Evolutionary conservation across 2,329 filamentous ascomycete genomes (phyloP).

Genomic region (Clathrospora elynae): DNA sequence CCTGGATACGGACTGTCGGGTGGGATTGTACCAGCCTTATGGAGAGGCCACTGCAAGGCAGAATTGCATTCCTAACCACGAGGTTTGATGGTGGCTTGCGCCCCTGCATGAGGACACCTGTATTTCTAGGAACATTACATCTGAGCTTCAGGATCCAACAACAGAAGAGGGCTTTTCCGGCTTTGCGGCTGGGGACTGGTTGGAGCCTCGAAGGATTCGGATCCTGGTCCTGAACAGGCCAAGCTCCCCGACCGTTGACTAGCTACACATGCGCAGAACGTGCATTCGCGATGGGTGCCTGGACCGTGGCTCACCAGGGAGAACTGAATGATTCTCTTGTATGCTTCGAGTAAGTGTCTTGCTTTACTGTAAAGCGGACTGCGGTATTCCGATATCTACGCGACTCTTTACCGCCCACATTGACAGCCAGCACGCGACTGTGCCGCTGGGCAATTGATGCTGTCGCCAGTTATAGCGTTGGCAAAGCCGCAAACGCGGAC

Average conservation of each 20-base stretch:
- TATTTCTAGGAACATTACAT: constrained; percentile 43
- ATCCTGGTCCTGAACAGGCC: constrained; percentile 40
- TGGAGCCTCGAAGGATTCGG: constrained; percentile 47
- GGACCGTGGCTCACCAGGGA: constrained; percentile 30
- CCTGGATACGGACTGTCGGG: constrained; percentile 27
- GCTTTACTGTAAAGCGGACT: no score
- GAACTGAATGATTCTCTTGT: constrained; percentile 28
- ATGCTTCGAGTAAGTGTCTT: no score
- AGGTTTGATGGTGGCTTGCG: constrained; percentile 39
- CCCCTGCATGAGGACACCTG: constrained; percentile 41
- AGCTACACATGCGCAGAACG: constrained; percentile 38
- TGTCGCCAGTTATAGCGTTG: constrained; percentile 17
- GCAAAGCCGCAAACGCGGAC: constrained; percentile 19
- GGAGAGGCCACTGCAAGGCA: constrained; percentile 40
- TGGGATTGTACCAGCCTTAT: constrained; percentile 42
- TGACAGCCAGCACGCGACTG: constrained; percentile 1
- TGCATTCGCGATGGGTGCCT: constrained; percentile 35
- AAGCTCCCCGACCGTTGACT: constrained; percentile 47
- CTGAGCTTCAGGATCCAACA: constrained; percentile 38
- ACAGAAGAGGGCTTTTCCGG: constrained; percentile 42
- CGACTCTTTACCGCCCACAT: no score
- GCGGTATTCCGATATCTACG: no score
- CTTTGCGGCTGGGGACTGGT: constrained; percentile 45
- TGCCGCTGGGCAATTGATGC: constrained; percentile 15
- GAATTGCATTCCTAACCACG: constrained; percentile 36